Evolutionary conservation across 108 stramenopile species (phyloP).

Genomic region (Ochromonas danica): DNA sequence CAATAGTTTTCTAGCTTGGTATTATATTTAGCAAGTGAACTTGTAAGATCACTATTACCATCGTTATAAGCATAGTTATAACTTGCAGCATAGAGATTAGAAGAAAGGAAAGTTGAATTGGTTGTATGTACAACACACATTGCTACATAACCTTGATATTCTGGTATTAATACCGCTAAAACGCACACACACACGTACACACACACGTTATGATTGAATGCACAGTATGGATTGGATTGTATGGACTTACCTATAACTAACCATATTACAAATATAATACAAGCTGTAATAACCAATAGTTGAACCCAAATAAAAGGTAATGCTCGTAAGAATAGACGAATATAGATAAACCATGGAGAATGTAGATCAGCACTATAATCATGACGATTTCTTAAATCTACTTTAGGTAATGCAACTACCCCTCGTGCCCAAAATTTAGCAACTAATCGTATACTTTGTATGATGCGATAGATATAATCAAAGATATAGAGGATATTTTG

Average conservation of each 20-base stretch:
- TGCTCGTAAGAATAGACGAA: neutral
- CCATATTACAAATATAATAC: neutral
- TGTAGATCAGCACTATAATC: neutral
- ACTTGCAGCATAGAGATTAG: neutral
- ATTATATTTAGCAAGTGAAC: neutral
- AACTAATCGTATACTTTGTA: neutral
- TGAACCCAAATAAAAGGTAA: neutral
- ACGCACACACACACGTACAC: neutral
- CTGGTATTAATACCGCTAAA: neutral
- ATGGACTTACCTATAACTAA: neutral
- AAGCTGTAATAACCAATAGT: neutral
- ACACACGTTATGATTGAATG: neutral
- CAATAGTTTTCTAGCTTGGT: neutral
- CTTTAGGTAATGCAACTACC: neutral
- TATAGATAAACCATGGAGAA: neutral
- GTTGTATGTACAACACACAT: neutral
- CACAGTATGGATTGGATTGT: neutral
- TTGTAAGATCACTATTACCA: neutral
- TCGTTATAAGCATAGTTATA: neutral
- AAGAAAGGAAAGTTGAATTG: neutral
- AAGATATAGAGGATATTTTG: neutral
- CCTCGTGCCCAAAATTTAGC: neutral
- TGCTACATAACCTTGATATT: neutral
- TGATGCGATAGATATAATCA: neutral
- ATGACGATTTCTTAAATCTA: neutral